Evolutionary conservation across 2,329 filamentous ascomycete genomes (phyloP), one percentile per base, ranked within the genome.

Genomic region (Alternaria atra): DNA sequence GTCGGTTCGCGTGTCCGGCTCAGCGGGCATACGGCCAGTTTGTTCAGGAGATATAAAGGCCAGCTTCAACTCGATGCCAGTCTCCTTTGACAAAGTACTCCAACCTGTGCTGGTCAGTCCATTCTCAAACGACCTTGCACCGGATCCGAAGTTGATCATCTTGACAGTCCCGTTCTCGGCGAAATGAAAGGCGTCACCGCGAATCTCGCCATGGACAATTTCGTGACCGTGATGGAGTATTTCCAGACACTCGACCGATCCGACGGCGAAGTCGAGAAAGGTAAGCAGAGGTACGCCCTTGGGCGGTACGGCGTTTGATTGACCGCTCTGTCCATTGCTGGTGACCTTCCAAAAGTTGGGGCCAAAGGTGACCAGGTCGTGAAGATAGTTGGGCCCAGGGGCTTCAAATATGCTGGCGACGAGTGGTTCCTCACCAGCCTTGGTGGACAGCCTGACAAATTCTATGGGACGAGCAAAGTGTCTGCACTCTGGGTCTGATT

Each of bases 31-130:
- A 20, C 94, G 89, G 13, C 94, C 94, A 2, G 94, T 97, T 81
- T 97, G 94, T 75, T 98, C 94, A 0, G 94, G 94, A 47, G 93
- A 94, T 74, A 97, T 96, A 74, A 93, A 97, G 52, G 94, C 88
- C 20, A 98, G 83, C 79, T 97, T 97, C 74, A 94, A 90, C 79
- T 93, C 93, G 40, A 93, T 92, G 2, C 94, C 94, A 7, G 93
- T 80, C 76, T 97, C 92, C 61, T 91, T 90, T 12, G 92, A 94
- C 9, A 97, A 81, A 0, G 87, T 86, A 10, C 90, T 91, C 94
- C 94, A 98, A 34, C 93, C 93, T 20, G 91, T 90, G 71, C 92
- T 94, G 7, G 84, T 86, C 44, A 98, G 83, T 5, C 94, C 92
- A 79, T 97, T 92, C 78, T 97, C 94, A 68, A 97, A 97, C 0